phyloP scores from a whole-genome alignment of 139 green algal genomes.

The Haematococcus lacustris region DNA sequence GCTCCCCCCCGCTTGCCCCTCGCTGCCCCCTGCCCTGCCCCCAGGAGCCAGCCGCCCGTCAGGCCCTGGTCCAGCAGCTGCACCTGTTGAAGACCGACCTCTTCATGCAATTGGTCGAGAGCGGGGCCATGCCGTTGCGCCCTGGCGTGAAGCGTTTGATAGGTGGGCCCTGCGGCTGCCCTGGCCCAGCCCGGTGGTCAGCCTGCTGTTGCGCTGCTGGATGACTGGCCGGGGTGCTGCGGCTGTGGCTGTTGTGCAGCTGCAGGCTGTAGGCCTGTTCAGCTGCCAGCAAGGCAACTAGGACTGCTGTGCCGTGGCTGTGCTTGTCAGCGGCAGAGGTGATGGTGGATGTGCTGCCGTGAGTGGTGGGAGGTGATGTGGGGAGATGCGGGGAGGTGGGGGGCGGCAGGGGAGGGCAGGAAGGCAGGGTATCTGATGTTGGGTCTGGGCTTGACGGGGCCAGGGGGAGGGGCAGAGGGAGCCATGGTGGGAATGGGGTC shows the following conservation, averaged over 20 bases:
- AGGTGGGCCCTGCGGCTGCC: constrained; percentile 25
- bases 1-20: neutral
- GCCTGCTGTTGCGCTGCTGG: neutral
- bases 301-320: too few species aligned
- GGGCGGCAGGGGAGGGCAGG: too few species aligned
- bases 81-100: constrained; percentile 93
- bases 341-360: too few species aligned
- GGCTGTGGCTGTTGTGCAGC: neutral
- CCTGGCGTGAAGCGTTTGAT: constrained; percentile 85
- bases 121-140: constrained; percentile 77
- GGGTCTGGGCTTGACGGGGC: too few species aligned
- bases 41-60: constrained; percentile 41
- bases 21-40: neutral
- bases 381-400: too few species aligned
- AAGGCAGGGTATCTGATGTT: too few species aligned
- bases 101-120: constrained; percentile 92
- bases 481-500: too few species aligned
- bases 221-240: neutral
- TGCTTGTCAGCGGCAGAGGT: too few species aligned
- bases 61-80: constrained; percentile 68
- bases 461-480: too few species aligned
- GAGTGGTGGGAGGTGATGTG: too few species aligned
- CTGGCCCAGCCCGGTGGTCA: neutral
- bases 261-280: too few species aligned
- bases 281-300: too few species aligned